Conservation (phyloP, 805 yeast species). For the Hemisphaericaspora nanyangensis region DNA sequence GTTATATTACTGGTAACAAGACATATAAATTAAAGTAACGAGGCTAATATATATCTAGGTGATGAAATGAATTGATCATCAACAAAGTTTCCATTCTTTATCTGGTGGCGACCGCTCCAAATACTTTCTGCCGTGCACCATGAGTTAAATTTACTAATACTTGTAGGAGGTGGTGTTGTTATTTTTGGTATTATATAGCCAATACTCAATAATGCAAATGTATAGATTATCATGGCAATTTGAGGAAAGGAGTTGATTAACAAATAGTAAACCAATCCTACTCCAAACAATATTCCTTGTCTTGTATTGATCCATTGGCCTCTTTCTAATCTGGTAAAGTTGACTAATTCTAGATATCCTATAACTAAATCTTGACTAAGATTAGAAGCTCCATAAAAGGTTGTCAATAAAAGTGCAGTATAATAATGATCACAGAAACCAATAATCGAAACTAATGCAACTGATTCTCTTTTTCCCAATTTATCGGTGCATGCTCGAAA, state of each 20-base stretch:
- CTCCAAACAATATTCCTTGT: conserved; percentile 54
- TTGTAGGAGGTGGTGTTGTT: conserved; percentile 41
- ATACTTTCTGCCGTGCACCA: conserved; percentile 32
- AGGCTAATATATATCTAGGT: conserved; percentile 21
- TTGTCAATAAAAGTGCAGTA: conserved; percentile 34
- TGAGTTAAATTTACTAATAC: conserved; percentile 19
- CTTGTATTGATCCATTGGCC: conserved; percentile 50
- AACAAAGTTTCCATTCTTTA: conserved; percentile 17
- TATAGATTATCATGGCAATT: conserved; percentile 45
- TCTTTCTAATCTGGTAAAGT: conserved; percentile 39
- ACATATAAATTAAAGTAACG: conserved; percentile 15
- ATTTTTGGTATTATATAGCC: conserved; percentile 54
- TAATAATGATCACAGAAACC: conserved; percentile 31
- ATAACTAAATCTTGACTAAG: conserved; percentile 43
- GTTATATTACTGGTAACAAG: conserved; percentile 36
- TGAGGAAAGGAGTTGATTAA: conserved; percentile 40
- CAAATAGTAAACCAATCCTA: conserved; percentile 45
- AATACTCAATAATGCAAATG: conserved; percentile 50
- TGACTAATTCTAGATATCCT: conserved; percentile 49
- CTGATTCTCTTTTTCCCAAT: conserved; percentile 46
- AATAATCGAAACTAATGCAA: conserved; percentile 31
- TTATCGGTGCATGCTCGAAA: conserved; percentile 41
- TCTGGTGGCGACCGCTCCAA: conserved; percentile 23
- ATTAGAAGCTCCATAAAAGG: conserved; percentile 45
- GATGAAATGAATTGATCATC: conserved; percentile 15